A percentile compares a stretch with the other conserved stretches of the same genome.
phyloP scores from a whole-genome alignment of 805 yeast species.

The Candida suzukii region DNA sequence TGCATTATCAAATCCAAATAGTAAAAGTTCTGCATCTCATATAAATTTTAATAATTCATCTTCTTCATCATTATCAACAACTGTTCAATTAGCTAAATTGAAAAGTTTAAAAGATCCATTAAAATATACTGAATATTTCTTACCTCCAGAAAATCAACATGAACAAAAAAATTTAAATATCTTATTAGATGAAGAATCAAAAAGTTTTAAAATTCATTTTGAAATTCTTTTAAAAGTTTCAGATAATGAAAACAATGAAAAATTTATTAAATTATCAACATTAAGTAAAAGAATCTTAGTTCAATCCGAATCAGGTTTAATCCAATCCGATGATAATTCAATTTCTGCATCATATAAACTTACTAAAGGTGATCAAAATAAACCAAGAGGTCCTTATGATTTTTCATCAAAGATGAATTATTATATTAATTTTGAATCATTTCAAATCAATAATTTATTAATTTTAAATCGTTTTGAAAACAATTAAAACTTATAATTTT shows the following conservation, averaged over 20 bases:
- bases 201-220: slow-evolving; percentile 13
- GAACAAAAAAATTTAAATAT: slow-evolving; percentile 7
- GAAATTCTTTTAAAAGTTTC: slow-evolving; percentile 9
- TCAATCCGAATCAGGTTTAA: background rate
- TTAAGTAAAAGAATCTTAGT: background rate
- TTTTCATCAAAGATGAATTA: slow-evolving; percentile 17
- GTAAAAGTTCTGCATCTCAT: too few species aligned
- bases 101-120: slow-evolving; percentile 16
- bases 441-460: slow-evolving; percentile 16
- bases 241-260: background rate
- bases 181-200: slow-evolving; percentile 20
- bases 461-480: slow-evolving; percentile 9
- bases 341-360: slow-evolving; percentile 10
- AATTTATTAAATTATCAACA: slow-evolving; percentile 3
- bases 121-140: slow-evolving; percentile 2
- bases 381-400: slow-evolving; percentile 21
- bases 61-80: slow-evolving; percentile 2
- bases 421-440: slow-evolving; percentile 11
- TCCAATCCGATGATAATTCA: slow-evolving; percentile 3
- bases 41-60: too few species aligned
- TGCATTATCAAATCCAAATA: background rate
- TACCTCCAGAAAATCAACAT: background rate
- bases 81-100: slow-evolving; percentile 14
- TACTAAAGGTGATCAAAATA: slow-evolving; percentile 16
- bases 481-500: too few species aligned